Conservation (phyloP, 1,284 basidiomycete species). For the Hemileia vastatrix region DNA sequence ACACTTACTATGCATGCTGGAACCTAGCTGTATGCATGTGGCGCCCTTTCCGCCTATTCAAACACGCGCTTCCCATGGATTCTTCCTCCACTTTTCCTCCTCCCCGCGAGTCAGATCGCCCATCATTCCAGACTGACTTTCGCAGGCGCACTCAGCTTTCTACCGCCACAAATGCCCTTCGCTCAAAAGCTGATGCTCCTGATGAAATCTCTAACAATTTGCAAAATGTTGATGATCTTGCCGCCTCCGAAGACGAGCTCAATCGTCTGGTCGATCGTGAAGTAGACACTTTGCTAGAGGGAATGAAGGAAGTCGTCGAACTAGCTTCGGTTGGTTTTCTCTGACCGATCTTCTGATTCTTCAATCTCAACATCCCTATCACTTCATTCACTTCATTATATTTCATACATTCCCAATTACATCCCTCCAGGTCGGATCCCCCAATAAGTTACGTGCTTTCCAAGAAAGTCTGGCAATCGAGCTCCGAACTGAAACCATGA, state of each 20-base stretch:
- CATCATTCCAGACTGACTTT: conserved; percentile 22
- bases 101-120: no score
- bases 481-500: conserved; percentile 14
- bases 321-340: conserved; percentile 2
- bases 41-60: no score
- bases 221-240: no score
- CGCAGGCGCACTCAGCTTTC: conserved; percentile 14
- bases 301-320: conserved; percentile 21
- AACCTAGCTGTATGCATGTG: no score
- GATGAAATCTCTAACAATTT: conserved; percentile 13
- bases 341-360: background rate
- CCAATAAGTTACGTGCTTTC: conserved; percentile 11
- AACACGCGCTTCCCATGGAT: no score
- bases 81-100: no score
- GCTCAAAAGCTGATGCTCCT: conserved; percentile 9
- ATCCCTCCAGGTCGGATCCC: background rate
- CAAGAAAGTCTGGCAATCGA: conserved; percentile 23
- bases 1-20: no score
- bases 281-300: conserved; percentile 17
- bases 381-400: background rate
- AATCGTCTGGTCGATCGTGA: conserved; percentile 20
- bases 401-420: background rate
- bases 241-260: conserved; percentile 19
- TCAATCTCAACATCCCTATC: background rate
- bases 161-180: conserved; percentile 17